A percentile compares a stretch with the other conserved stretches of the same genome.
Conservation (phyloP, 148 eudicot genomes). For the Tetragonia tetragonoides region DNA sequence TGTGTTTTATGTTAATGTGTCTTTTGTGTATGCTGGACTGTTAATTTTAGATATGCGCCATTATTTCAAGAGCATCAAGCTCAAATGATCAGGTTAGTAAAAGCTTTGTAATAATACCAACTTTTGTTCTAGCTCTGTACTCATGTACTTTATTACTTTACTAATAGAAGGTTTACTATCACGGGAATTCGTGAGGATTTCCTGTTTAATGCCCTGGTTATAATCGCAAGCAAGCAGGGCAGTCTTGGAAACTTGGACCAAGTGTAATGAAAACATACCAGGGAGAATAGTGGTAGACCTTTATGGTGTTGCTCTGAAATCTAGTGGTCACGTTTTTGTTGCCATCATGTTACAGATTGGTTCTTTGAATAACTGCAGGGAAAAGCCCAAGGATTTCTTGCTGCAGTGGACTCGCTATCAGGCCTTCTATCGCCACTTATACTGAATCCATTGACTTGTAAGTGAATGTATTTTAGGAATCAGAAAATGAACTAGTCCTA, state of each 20-base stretch:
- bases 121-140: not conserved
- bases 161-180: too few relatives aligned
- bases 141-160: too few relatives aligned
- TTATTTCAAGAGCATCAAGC: conserved; percentile 34
- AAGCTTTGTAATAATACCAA: not conserved
- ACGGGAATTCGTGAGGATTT: too few relatives aligned
- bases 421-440: conserved; percentile 32
- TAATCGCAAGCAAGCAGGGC: too few relatives aligned
- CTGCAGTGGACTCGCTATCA: conserved; percentile 34
- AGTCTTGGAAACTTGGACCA: too few relatives aligned
- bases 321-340: not conserved
- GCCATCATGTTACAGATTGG: not conserved
- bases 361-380: conserved; percentile 26
- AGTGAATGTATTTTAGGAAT: conserved; percentile 2
- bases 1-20: not conserved
- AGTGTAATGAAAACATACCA: too few relatives aligned
- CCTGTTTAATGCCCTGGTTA: too few relatives aligned
- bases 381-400: conserved; percentile 34
- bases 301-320: not conserved
- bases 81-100: conserved; percentile 33
- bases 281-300: too few relatives aligned
- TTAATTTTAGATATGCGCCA: conserved; percentile 30
- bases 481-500: not conserved
- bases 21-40: not conserved
- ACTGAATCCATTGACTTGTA: conserved; percentile 40